Conservation (phyloP, 345 rosid species). For the Hibiscus trionum region DNA sequence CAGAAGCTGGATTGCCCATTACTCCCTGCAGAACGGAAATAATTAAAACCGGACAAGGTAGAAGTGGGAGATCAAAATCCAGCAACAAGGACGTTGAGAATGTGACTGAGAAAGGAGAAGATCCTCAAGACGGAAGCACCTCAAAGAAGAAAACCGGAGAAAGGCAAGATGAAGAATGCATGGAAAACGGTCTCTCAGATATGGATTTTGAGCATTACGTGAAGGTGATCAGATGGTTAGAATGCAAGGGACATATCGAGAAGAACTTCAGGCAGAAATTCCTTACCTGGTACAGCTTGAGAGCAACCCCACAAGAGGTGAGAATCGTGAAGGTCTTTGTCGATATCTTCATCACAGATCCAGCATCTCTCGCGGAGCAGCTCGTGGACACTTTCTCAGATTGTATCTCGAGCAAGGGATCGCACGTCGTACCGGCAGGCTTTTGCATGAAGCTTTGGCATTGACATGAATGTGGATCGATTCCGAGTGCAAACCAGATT, state of each 20-base stretch:
- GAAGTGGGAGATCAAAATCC: slow-evolving; percentile 35
- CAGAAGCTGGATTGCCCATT: slow-evolving; percentile 53
- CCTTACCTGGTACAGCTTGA: slow-evolving; percentile 88
- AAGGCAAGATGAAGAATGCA: slow-evolving; percentile 35
- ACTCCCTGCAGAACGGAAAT: slow-evolving; percentile 77
- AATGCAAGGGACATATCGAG: slow-evolving; percentile 80
- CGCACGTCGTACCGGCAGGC: slow-evolving; percentile 58
- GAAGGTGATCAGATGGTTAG: slow-evolving; percentile 72
- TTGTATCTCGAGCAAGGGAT: slow-evolving; percentile 43
- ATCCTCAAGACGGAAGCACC: slow-evolving; percentile 47
- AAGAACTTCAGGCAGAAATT: slow-evolving; percentile 91
- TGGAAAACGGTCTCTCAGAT: slow-evolving; percentile 39
- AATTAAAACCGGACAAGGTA: slow-evolving; percentile 40
- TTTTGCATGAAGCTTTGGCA: slow-evolving; percentile 96
- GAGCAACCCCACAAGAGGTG: slow-evolving; percentile 72
- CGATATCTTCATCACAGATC: slow-evolving; percentile 63
- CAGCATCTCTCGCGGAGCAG: slow-evolving; percentile 80
- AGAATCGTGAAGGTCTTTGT: slow-evolving; percentile 78
- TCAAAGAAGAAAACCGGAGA: slow-evolving; percentile 46
- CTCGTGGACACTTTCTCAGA: slow-evolving; percentile 87
- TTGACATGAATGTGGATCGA: slow-evolving; percentile 1
- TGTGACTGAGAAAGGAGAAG: slow-evolving; percentile 29
- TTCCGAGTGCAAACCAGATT: background rate
- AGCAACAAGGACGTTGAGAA: slow-evolving; percentile 16
- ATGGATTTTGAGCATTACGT: slow-evolving; percentile 68